Evolutionary conservation across 108 stramenopile genomes (phyloP).

Genomic region (Nitzschia sp.): DNA sequence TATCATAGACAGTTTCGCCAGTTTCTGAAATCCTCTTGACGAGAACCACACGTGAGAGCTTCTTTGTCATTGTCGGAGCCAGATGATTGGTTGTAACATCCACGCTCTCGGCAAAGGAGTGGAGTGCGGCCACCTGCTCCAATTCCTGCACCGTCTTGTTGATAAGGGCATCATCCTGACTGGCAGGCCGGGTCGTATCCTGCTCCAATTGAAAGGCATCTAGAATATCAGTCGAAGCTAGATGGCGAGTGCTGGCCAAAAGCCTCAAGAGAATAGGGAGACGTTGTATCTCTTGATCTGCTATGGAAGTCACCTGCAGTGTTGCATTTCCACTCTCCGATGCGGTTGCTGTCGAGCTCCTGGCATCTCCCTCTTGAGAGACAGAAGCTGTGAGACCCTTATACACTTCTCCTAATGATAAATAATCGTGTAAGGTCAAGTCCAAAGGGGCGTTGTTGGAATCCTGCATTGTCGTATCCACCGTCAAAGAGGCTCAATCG

Average conservation of each 20-base stretch:
- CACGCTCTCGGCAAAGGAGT: slow-evolving; percentile 66
- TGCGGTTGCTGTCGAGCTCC: not conserved
- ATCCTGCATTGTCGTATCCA: no score
- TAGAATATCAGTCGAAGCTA: slow-evolving; percentile 33
- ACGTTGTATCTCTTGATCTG: slow-evolving; percentile 42
- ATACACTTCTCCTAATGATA: slow-evolving; percentile 67
- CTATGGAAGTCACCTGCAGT: not conserved
- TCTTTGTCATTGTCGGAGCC: slow-evolving; percentile 52
- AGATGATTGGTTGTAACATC: slow-evolving; percentile 59
- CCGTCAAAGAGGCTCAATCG: no score
- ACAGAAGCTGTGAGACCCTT: slow-evolving; percentile 34
- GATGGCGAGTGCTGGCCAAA: slow-evolving; percentile 49
- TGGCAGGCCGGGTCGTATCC: slow-evolving; percentile 3
- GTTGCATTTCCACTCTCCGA: not conserved
- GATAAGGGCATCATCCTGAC: slow-evolving; percentile 25
- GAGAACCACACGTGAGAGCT: slow-evolving; percentile 50
- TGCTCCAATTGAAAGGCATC: not conserved
- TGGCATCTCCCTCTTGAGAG: not conserved
- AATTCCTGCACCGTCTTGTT: slow-evolving; percentile 50
- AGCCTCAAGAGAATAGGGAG: slow-evolving; percentile 68
- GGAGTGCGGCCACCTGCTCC: slow-evolving; percentile 71
- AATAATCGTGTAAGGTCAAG: slow-evolving; percentile 59
- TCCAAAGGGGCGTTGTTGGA: no score
- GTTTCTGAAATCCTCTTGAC: slow-evolving; percentile 3
- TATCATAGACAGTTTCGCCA: slow-evolving; percentile 17